Base-by-base conservation (phyloP, 495 filamentous ascomycete genomes). In the Platismatia glauca region DNA sequence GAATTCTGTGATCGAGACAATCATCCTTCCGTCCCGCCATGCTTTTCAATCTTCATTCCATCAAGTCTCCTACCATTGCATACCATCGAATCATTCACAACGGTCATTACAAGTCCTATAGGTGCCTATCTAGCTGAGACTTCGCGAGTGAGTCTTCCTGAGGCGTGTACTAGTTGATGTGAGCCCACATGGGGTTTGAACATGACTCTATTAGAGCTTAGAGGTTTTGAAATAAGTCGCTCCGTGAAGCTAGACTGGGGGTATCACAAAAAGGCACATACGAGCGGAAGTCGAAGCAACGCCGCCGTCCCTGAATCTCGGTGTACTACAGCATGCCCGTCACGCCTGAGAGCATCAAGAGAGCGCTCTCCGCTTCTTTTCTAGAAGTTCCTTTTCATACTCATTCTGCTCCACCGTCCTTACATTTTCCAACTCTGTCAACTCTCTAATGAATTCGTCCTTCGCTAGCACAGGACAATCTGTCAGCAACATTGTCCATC, bases 361-460 rank as follows among this genome's bases (percentile, higher is more conserved):
- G 3, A 41, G 39, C 39, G 58, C 50, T 34, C 56, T 29, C 15
- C 55, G 35, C 48, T 46, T 60, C 46, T 62, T 67, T 34, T 66
- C 34, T 29, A n/a, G 22, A 12, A 67, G 20, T 16, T 29, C 41
- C 27, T 27, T 11, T 13, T 52, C n/a, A 50, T 67, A 67, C n/a
- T 61, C 55, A 4, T 52, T 48, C 22, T 59, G 52, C 12, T 68
- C 65, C 27, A 60, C 24, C 9, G 53, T 58, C 48, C 66, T 48
- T 24, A 68, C 27, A 1, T 55, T 63, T 16, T 55, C 66, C 27
- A 68, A 41, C 11, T 22, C 18, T 1, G 37, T 48, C 15, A 68
- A 58, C 27, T 68, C 66, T 43, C 35, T 38, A n/a, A 50, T 31
- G 35, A 66, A 68, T 27, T 63, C 63, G 1, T 66, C 56, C 38